Conservation (phyloP, 352 stramenopile species). For the Pythium vanterpoolii region DNA sequence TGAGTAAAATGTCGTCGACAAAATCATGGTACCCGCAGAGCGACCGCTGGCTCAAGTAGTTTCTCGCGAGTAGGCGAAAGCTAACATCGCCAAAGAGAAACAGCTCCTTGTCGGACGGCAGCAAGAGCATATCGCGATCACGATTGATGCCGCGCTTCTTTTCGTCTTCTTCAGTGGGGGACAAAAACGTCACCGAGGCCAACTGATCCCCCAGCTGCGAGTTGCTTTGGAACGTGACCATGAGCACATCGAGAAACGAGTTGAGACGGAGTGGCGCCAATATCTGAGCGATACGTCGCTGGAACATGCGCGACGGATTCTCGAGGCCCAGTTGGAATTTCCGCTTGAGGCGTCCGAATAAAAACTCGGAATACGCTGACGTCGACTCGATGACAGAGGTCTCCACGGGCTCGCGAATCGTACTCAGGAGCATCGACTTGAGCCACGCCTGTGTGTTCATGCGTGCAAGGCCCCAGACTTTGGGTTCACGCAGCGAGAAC, state of each 20-base stretch:
- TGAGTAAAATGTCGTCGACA: constrained; percentile 52
- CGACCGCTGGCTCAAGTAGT: constrained; percentile 38
- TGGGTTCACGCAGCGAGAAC: constrained; percentile 33
- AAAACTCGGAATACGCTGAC: constrained; percentile 32
- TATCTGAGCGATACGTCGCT: constrained; percentile 37
- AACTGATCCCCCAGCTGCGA: constrained; percentile 43
- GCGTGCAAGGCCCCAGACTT: constrained; percentile 33
- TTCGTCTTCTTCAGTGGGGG: constrained; percentile 44
- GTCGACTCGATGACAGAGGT: constrained; percentile 33
- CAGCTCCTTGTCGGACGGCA: constrained; percentile 33
- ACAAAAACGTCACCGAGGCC: constrained; percentile 42
- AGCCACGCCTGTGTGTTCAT: constrained; percentile 53
- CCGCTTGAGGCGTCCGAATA: constrained; percentile 31
- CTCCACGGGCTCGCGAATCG: constrained; percentile 35
- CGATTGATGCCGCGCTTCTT: constrained; percentile 27
- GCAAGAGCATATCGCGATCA: constrained; percentile 27
- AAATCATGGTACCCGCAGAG: constrained; percentile 57
- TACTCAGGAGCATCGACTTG: constrained; percentile 47
- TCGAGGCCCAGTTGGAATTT: constrained; percentile 37
- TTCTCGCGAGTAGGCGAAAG: constrained; percentile 33
- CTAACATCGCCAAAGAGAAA: constrained; percentile 25
- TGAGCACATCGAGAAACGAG: constrained; percentile 42
- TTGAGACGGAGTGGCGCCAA: constrained; percentile 33
- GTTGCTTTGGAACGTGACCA: constrained; percentile 34
- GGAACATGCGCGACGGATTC: constrained; percentile 29